A percentile compares a stretch with the other conserved stretches of the same genome.
Evolutionary conservation across 352 stramenopile genomes (phyloP).

Genomic region (Phytophthora cactorum): DNA sequence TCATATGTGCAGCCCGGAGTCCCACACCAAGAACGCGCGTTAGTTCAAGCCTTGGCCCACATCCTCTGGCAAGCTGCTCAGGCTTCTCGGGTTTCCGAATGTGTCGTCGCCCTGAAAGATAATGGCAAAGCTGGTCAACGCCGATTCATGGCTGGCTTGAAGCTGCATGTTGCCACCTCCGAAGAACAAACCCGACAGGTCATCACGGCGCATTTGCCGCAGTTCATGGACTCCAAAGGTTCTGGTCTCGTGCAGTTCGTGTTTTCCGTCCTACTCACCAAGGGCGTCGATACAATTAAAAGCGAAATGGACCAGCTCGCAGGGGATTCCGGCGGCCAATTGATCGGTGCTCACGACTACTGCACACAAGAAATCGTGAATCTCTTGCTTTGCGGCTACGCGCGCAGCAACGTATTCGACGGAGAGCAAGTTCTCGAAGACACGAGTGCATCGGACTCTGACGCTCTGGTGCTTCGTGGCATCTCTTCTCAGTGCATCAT

Average conservation of each 20-base stretch:
- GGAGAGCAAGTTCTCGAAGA: constrained; percentile 79
- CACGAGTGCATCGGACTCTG: constrained; percentile 61
- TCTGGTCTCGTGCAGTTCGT: constrained; percentile 82
- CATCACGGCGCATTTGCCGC: constrained; percentile 36
- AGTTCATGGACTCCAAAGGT: constrained; percentile 63
- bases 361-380: constrained; percentile 97
- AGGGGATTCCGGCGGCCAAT: constrained; percentile 50
- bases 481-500: constrained; percentile 59
- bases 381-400: constrained; percentile 92
- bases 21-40: constrained; percentile 43
- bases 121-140: constrained; percentile 9
- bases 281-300: constrained; percentile 57
- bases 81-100: constrained; percentile 32
- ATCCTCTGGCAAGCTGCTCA: constrained; percentile 72
- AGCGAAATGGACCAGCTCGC: constrained; percentile 89
- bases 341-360: constrained; percentile 90
- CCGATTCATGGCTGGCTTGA: constrained; percentile 54
- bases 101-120: constrained; percentile 47
- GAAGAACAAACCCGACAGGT: constrained; percentile 49
- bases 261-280: constrained; percentile 68
- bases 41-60: constrained; percentile 59
- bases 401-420: constrained; percentile 96
- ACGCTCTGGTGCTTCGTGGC: constrained; percentile 71
- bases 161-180: constrained; percentile 40
- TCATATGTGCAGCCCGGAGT: constrained; percentile 41